A percentile compares a stretch with the other conserved stretches of the same genome.
Conservation (phyloP, 129 eudicot species). For the Flaveria trinervia region DNA sequence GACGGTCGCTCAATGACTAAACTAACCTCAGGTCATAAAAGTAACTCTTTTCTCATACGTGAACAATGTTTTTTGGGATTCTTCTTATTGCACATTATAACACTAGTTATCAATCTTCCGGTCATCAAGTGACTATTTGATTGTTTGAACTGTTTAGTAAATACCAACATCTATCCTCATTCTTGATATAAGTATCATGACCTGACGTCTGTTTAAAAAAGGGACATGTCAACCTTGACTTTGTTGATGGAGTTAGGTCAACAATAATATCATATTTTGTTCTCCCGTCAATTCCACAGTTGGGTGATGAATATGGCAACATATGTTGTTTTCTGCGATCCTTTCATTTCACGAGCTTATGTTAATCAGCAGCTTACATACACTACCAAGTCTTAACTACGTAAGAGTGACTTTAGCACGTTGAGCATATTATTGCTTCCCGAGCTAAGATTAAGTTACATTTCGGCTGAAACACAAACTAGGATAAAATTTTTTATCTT, state of each 20-base stretch:
- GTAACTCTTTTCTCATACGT: neutral
- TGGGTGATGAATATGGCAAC: neutral
- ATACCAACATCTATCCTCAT: neutral
- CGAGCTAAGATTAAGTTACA: neutral
- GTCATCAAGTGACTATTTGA: neutral
- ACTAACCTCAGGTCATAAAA: neutral
- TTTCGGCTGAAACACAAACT: neutral
- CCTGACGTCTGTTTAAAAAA: neutral
- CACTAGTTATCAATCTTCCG: neutral
- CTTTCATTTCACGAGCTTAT: neutral
- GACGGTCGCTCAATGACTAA: neutral
- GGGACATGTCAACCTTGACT: neutral
- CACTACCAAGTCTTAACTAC: neutral
- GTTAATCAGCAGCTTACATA: neutral
- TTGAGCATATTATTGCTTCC: constrained; percentile 8
- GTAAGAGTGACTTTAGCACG: constrained; percentile 4
- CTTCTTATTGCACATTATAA: neutral
- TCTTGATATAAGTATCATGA: neutral
- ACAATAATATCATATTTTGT: neutral
- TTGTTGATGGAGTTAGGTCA: neutral
- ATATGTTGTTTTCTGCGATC: neutral
- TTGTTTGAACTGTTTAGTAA: neutral
- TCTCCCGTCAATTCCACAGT: neutral
- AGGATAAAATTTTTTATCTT: neutral
- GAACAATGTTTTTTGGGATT: neutral